Conservation (phyloP, 345 rosid species). For the Lepidium aucheri region DNA sequence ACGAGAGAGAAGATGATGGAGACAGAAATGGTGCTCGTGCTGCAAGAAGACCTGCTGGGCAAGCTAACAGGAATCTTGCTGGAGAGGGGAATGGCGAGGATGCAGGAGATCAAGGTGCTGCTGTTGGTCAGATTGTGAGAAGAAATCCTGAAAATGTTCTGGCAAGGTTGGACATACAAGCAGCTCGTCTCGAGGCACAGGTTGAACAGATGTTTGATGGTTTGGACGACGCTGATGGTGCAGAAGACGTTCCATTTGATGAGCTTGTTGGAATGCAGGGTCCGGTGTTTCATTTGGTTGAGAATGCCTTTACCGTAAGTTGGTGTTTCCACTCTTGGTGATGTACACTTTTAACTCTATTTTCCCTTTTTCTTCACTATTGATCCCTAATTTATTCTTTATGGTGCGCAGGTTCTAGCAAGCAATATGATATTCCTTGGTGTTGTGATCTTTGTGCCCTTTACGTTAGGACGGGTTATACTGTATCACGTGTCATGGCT, state of each 20-base stretch:
- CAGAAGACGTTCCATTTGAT: constrained; percentile 99
- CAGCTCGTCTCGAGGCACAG: constrained; percentile 98
- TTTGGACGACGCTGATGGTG: constrained; percentile 97
- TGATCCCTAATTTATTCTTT: neutral
- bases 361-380: neutral
- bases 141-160: constrained; percentile 97
- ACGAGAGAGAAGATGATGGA: constrained; percentile 91
- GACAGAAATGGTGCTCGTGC: constrained; percentile 89
- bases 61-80: constrained; percentile 68
- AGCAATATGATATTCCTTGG: constrained; percentile 99
- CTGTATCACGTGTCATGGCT: constrained; percentile 69
- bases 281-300: constrained; percentile 98
- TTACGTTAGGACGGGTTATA: constrained; percentile 76
- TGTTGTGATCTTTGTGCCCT: constrained; percentile 86
- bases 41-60: constrained; percentile 66
- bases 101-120: constrained; percentile 71
- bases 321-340: neutral
- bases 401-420: constrained; percentile 67
- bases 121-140: constrained; percentile 64
- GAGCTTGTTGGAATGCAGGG: constrained; percentile 99
- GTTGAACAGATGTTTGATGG: constrained; percentile 99
- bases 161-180: constrained; percentile 98
- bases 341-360: neutral
- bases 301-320: constrained; percentile 98
- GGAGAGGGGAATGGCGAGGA: constrained; percentile 82